Conservation (phyloP, 2,329 filamentous ascomycete species). For the Aspergillus sp. region DNA sequence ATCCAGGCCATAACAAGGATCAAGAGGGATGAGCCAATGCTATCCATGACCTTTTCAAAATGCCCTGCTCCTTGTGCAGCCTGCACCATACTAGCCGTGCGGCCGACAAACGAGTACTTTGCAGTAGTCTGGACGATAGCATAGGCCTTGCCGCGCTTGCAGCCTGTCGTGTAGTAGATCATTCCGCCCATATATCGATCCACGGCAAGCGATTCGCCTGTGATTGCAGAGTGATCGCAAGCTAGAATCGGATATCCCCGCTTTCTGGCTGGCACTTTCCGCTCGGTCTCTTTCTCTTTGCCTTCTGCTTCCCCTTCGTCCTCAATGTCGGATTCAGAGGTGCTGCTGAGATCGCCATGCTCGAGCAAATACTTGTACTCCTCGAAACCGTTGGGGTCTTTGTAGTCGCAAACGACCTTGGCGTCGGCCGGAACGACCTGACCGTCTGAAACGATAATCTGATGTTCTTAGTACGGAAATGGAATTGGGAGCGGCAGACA, state of each 20-base stretch:
- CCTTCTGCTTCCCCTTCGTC: conserved; percentile 39
- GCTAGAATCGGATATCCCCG: conserved; percentile 70
- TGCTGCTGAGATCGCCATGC: conserved; percentile 61
- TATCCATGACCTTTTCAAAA: conserved; percentile 83
- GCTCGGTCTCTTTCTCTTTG: conserved; percentile 22
- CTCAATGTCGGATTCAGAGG: conserved; percentile 58
- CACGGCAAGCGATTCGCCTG: conserved; percentile 78
- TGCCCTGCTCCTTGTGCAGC: conserved; percentile 76
- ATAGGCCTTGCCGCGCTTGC: conserved; percentile 79
- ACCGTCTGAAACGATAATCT: conserved; percentile 73
- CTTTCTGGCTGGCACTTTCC: conserved; percentile 23
- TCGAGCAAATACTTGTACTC: conserved; percentile 68
- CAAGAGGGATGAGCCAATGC: conserved; percentile 73
- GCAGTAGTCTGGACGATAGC: conserved; percentile 70
- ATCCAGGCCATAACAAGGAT: conserved; percentile 79
- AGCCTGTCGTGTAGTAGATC: conserved; percentile 78
- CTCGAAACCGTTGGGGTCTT: conserved; percentile 68
- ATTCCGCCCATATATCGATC: conserved; percentile 69
- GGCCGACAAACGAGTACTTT: conserved; percentile 75
- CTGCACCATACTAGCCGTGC: conserved; percentile 73
- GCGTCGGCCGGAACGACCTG: conserved; percentile 71
- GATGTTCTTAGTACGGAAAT: conserved; percentile 25
- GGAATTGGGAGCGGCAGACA: conserved; percentile 34
- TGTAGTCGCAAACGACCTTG: conserved; percentile 73
- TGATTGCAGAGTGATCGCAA: conserved; percentile 79